phyloP scores from a whole-genome alignment of 2,329 filamentous ascomycete genomes.

The Fusarium verrucosum region DNA sequence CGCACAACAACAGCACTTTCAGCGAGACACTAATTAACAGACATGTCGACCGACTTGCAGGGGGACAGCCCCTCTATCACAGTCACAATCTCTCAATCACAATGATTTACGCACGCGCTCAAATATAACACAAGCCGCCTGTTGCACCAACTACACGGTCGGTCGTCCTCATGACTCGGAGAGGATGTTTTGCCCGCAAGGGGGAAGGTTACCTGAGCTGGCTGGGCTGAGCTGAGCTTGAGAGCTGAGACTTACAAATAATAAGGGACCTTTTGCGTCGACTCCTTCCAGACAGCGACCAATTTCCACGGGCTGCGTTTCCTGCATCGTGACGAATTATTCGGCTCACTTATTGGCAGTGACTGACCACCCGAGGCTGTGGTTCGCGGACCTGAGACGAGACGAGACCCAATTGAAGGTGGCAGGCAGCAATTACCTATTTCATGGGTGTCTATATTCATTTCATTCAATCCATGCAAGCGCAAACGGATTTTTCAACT shows the following conservation, averaged over 20 bases:
- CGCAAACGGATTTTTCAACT: constrained; percentile 18
- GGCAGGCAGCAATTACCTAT: neutral
- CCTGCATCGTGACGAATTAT: constrained; percentile 1
- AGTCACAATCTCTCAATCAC: constrained; percentile 16
- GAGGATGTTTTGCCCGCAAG: constrained; percentile 8
- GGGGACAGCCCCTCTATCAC: neutral
- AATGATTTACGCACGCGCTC: constrained; percentile 3
- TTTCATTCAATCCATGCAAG: constrained; percentile 21
- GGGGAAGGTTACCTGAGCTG: constrained; percentile 9
- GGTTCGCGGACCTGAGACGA: constrained; percentile 23
- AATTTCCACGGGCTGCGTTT: neutral
- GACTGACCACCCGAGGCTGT: constrained; percentile 23
- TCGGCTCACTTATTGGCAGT: constrained; percentile 8
- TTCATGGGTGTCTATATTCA: constrained; percentile 21
- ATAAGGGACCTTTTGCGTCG: neutral
- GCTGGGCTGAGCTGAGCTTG: neutral
- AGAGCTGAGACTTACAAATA: constrained; percentile 12
- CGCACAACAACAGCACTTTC: constrained; percentile 2
- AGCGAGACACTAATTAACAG: constrained; percentile 7
- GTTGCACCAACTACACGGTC: constrained; percentile 21
- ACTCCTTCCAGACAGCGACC: constrained; percentile 3
- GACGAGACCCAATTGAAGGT: constrained; percentile 20
- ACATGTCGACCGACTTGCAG: neutral
- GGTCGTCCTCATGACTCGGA: constrained; percentile 32
- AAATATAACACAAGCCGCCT: constrained; percentile 6